Percentiles rank a stretch among this genome's conserved stretches.
These are phyloP conservation scores for Xerocomellus intermedius DNA, from an alignment of 768 basidiomycete species.

Conservation along the genomic window DNA sequence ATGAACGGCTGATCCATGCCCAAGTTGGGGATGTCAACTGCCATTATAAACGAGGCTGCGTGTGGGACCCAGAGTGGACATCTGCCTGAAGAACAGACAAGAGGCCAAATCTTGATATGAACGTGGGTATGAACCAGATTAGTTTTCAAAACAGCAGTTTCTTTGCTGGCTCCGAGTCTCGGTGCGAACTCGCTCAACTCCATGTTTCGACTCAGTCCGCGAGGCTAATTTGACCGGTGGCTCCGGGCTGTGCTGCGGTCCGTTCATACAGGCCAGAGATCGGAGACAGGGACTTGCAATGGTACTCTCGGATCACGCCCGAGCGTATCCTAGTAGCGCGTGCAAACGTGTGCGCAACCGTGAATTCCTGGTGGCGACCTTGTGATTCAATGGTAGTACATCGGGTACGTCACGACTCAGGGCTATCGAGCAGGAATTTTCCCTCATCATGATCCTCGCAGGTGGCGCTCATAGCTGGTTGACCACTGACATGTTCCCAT, in stretches of 20 bases:
- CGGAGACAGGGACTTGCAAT: not conserved
- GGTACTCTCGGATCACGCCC: not conserved
- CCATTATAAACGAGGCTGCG: not conserved
- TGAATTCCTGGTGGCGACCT: not conserved
- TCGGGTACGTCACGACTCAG: not conserved
- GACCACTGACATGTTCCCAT: not conserved
- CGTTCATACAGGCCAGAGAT: not conserved
- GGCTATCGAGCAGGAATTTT: no score
- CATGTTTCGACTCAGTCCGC: not conserved
- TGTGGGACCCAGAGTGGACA: not conserved
- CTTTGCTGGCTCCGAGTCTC: not conserved
- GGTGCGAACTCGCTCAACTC: not conserved
- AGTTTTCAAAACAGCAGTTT: not conserved
- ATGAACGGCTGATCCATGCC: not conserved
- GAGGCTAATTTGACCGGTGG: not conserved
- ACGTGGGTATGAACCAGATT: no score
- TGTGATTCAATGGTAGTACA: not conserved
- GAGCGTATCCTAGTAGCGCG: no score
- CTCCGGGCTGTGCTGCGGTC: not conserved
- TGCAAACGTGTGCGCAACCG: not conserved
- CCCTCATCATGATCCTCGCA: no score
- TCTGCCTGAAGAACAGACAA: not conserved
- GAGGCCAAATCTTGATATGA: no score
- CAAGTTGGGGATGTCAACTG: not conserved
- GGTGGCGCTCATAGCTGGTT: not conserved